phyloP scores from a whole-genome alignment of 2,329 filamentous ascomycete species.

The Sporothrix phasma region DNA sequence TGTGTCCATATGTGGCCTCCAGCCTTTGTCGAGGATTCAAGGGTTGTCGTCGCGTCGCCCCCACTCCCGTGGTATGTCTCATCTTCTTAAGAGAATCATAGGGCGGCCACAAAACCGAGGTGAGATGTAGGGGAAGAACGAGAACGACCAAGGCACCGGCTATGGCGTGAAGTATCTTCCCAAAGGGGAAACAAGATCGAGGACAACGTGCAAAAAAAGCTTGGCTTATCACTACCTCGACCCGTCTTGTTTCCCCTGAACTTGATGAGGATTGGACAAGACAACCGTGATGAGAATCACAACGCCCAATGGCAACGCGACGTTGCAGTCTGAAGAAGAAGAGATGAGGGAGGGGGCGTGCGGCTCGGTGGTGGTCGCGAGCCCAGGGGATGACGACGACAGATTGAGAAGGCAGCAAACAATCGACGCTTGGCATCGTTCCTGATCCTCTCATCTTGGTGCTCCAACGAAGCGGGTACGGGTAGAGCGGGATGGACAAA shows the following conservation, averaged over 20 bases:
- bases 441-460: neutral
- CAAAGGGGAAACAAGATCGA: neutral
- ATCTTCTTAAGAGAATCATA: neutral
- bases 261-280: conserved; percentile 6
- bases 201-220: neutral
- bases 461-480: conserved; percentile 5
- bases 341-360: neutral
- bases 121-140: neutral
- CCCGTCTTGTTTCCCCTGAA: neutral
- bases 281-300: neutral
- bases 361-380: neutral
- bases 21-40: neutral
- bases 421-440: neutral
- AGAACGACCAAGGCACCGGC: neutral
- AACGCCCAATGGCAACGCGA: neutral
- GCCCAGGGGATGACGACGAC: conserved; percentile 7
- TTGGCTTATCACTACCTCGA: neutral
- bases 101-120: neutral
- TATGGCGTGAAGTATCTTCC: neutral
- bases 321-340: neutral
- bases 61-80: neutral
- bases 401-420: conserved; percentile 2
- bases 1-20: conserved; percentile 1
- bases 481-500: neutral
- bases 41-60: neutral